Evolutionary conservation across 1,139 yeast genomes (phyloP), one percentile per base, ranked within the genome.

Genomic region (Diutina catenulata): DNA sequence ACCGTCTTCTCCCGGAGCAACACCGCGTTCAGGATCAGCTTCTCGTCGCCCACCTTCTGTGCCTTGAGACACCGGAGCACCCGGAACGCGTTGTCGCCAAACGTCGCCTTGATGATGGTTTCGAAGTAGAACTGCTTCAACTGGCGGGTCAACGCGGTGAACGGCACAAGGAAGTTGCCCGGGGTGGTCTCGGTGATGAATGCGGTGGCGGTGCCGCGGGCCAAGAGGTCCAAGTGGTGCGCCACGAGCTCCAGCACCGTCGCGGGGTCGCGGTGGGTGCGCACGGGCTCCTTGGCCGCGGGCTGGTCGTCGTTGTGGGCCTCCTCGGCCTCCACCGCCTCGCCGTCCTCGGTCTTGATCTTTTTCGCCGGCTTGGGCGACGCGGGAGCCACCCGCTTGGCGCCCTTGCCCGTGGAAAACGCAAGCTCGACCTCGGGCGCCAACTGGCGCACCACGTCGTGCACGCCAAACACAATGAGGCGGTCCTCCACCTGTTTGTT

Each of bases 41-140:
- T 86, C 52, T 91, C 97, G 44, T 93, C 94, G 3, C 80, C 81
- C 42, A 86, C 64, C 47, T 77, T 76, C 49, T 76, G 69, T 5
- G 71, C 70, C 45, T 80, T 69, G 35, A 84, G 67, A 47, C 91
- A 77, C 46, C 88, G 69, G 43, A 84, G 61, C 7, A 84, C 63
- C 39, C 93, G 67, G 42, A 61, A 58, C 1, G 87, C 76, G 16
- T 76, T 68, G 10, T 66, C 59, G 3, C 81, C 81, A 39, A 76
- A 52, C 0, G 81, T 71, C 4, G 75, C 58, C 33, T 75, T 69
- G 36, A 83, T 62, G 23, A 81, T 55, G 21, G 72, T 64, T 43
- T 83, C 93, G 51, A 73, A 79, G 15, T 74, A 73, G 39, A 64
- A 60, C 33, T 70, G 70, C 48, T 75, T 74, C 28, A 83, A 54